Conservation (phyloP, 169 alveolate species). For the Plasmodium falciparum region DNA sequence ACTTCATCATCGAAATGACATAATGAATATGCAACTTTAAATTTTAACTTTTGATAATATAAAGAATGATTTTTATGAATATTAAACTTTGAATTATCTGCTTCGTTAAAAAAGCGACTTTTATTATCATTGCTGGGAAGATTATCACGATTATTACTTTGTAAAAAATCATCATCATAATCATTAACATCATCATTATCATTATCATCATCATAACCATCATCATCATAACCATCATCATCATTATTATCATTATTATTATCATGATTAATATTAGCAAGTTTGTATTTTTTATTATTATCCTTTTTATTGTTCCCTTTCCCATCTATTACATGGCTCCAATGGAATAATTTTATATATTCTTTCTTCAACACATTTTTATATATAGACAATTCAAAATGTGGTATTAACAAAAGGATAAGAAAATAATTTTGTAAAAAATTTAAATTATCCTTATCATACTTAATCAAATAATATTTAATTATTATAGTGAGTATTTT, state of each 20-base stretch:
- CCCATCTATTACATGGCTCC: neutral
- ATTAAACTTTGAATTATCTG: too few relatives aligned
- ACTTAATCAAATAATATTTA: conserved; percentile 14
- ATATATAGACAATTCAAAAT: conserved; percentile 43
- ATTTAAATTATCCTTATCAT: neutral
- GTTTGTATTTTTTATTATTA: neutral
- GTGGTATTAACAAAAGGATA: conserved; percentile 46
- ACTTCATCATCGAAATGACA: conserved; percentile 30
- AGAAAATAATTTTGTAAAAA: conserved; percentile 20
- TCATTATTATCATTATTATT: neutral
- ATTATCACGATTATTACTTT: neutral
- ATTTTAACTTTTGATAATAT: neutral
- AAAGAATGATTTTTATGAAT: too few relatives aligned
- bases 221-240: neutral
- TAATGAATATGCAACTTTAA: neutral
- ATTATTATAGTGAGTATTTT: conserved; percentile 16
- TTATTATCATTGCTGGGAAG: neutral
- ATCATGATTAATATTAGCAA: neutral
- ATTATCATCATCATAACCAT: neutral
- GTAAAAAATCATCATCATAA: neutral
- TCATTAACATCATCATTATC: neutral
- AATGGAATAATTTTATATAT: conserved; percentile 15
- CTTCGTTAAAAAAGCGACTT: neutral
- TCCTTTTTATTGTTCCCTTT: neutral
- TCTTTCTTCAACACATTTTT: conserved; percentile 5